Evolutionary conservation across 2,329 filamentous ascomycete genomes (phyloP), one percentile per base, ranked within the genome.

Genomic region (Beauveria varroae): DNA sequence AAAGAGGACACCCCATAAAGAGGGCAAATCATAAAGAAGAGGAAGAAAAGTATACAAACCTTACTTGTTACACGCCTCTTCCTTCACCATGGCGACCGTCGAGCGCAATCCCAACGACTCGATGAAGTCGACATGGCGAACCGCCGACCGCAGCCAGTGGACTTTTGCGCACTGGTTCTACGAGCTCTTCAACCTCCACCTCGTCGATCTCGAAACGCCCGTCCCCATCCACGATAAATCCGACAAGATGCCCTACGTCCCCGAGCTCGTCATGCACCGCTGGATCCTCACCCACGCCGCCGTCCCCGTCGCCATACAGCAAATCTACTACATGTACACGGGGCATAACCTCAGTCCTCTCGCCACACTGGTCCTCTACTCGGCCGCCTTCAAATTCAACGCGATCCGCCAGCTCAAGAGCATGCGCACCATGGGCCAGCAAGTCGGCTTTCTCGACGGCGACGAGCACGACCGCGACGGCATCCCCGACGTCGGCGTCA

Each of bases 401-500:
- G 73, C 71, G 10, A 73, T 77, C 55, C 72, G 72, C 53, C 69
- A 76, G 51, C 63, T 76, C 3, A 69, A 73, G 24, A 66, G 68
- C 10, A 67, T 77, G 26, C 71, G 75, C 6, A 66, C 67, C 9
- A 65, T 77, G 4, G 74, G 74, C 2, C 74, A 76, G 30, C 56
- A 62, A 1, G 67, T 72, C 34, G 75, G 75, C 10, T 77, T 75
- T 56, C 68, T 78, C 5, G 75, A 78, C 59, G 75, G 75, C 14
- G 75, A 77, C 61, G 69, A 73, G 47, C 75, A 77, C 63, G 70
- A 70, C 22, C 72, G 75, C 34, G 75, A 78, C 52, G 71, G 73
- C 5, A 71, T 78, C 4, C 75, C 75, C 0, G 75, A 78, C 53
- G 67, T 70, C 6, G 71, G 69, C 14, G 71, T 73, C 6, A 37